phyloP scores from a whole-genome alignment of 768 basidiomycete genomes.

The Rhodosporidiobolus sp. region DNA sequence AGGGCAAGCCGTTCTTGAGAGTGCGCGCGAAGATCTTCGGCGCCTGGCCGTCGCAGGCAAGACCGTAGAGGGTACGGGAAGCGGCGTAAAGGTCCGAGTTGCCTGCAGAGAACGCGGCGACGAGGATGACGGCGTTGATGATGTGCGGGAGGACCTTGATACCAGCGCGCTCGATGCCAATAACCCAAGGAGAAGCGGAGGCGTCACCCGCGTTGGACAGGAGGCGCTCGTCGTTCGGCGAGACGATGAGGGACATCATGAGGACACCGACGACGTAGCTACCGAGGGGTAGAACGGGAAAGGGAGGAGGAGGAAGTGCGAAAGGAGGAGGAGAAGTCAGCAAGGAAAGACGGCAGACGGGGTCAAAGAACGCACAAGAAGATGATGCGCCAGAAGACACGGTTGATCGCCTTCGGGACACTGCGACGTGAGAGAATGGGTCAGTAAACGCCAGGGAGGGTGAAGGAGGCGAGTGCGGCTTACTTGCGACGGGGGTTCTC shows the following conservation, averaged over 20 bases:
- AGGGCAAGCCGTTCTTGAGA: slow-evolving; percentile 70
- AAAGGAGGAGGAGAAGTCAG: too few species aligned
- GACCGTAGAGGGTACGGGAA: slow-evolving; percentile 71
- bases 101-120: slow-evolving; percentile 66
- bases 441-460: background rate
- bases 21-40: slow-evolving; percentile 67
- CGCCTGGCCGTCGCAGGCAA: slow-evolving; percentile 75
- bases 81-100: slow-evolving; percentile 76
- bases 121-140: slow-evolving; percentile 59
- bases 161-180: slow-evolving; percentile 58
- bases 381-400: slow-evolving; percentile 72
- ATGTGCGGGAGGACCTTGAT: slow-evolving; percentile 80
- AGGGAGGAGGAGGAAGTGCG: too few species aligned
- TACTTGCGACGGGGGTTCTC: slow-evolving; percentile 53
- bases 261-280: slow-evolving; percentile 16
- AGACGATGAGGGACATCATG: slow-evolving; percentile 73
- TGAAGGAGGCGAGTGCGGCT: slow-evolving; percentile 28
- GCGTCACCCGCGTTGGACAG: slow-evolving; percentile 13
- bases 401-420: slow-evolving; percentile 65
- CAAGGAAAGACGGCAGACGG: background rate
- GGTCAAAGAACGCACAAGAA: slow-evolving; percentile 65
- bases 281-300: background rate
- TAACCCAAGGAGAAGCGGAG: slow-evolving; percentile 61
- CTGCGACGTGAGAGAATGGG: slow-evolving; percentile 48
- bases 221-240: slow-evolving; percentile 69